Evolutionary conservation across 108 stramenopile genomes (phyloP), one percentile per base, ranked within the genome.

Genomic region (Poteriospumella lacustris): DNA sequence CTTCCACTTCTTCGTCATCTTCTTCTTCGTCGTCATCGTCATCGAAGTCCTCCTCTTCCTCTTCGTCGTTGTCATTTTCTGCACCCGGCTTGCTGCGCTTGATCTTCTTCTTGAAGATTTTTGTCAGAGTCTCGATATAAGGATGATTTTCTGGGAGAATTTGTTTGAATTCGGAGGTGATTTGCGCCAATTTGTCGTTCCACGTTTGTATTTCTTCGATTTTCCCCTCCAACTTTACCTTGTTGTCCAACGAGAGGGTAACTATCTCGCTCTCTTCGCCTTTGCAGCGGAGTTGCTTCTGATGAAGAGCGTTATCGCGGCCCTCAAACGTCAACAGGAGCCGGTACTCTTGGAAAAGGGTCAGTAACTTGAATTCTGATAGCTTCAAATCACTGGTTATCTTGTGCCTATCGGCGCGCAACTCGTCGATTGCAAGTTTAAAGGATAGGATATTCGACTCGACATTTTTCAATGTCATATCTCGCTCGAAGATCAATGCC

Each of bases 1-100:
- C 89, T 39, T 88, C 87, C 28, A 85, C 83, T 42, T 84, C 84
- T 31, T 89, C 89, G 39, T 87, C 88, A n/a, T 84, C 80, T 26
- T 81, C 68, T 31, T 82, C 81, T 29, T 70, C 77, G 12, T 79
- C 68, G 24, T 84, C 83, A 0, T 88, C 88, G 9, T 87, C 87
- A 15, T 83, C 85, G 1, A 83, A 83, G 64, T 87, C 80, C 36
- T 64, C n/a, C 5, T 85, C 84, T 52, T 58, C 42, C 26, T 84
- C 85, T 12, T 83, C 82, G 29, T 88, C 80, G 19, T 80, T 77
- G 31, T n/a, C n/a, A n/a, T n/a, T n/a, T n/a, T 86, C 88, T 12
- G 56, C 86, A 36, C 42, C 1, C 15, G 1, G 40, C 75, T 84
- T 85, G 42, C 42, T 41, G 24, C 89, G 58, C 69, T 88, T 89